Base-by-base conservation (phyloP, 495 filamentous ascomycete species). In the Podospora pseudocomata region DNA sequence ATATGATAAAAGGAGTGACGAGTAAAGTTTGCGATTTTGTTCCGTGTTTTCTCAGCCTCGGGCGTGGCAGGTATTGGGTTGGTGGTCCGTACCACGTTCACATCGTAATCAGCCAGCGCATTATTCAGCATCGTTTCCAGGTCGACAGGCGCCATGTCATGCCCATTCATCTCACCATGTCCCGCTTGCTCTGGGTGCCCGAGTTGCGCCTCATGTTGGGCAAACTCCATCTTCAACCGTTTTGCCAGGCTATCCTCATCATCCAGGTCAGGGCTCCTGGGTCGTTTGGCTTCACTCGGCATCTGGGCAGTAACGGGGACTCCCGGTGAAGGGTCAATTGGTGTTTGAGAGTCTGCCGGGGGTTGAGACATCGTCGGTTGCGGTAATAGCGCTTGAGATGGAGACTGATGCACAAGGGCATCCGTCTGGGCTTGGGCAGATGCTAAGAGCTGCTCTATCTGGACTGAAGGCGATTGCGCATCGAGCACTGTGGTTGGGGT, bases 191-290 rank as follows among this genome's bases (percentile, higher is more conserved):
- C 55, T 2, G 55, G 13, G 9, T 49, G 39, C 1, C 15, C 66
- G 6, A 20, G 60, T 1, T 65, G 67, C 19, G 39, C 61, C 64
- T 34, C 18, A 34, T 49, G 20, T 19, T 63, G 65, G 34, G 19
- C 23, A 15, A 55, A 71, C 32, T 80, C 79, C 30, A 65, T 74
- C 66, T 78, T 80, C 13, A 70, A 65, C n/a, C 79, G 76, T 67
- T 82, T 83, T 18, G 71, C 73, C 28, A 65, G 64, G 60, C 66
- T 71, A 28, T 71, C 72, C 7, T 75, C 74, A 32, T 67, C 28
- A 16, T 49, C 66, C n/a, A 70, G 55, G 9, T 78, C 74, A n/a
- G 76, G 72, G 26, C 75, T 77, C 64, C 77, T 68, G 5, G 68
- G 67, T n/a, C 80, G 75, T 67, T 82, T 83, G 18, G 75, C 3